Base-by-base conservation (phyloP, 2,329 filamentous ascomycete genomes). In the Fusarium burgessii region DNA sequence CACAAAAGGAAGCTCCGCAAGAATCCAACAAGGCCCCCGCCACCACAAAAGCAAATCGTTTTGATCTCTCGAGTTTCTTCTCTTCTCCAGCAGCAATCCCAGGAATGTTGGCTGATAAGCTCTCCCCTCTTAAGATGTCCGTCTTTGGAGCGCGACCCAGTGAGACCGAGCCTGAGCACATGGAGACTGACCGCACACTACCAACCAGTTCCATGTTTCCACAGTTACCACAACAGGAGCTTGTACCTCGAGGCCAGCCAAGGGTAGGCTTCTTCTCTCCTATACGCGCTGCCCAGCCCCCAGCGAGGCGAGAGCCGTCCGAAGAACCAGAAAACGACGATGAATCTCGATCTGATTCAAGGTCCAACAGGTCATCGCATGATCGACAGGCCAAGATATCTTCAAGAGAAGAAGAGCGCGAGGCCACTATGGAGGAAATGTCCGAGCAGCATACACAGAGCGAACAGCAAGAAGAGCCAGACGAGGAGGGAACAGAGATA, bases 41-140 rank as follows among this genome's bases (percentile, higher is more conserved):
- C 40, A 75, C 76, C 6, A 71, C 71, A 13, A 80, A 79, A 54
- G 68, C 77, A 10, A 80, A 74, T 40, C 79, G 79, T 25, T 84
- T 86, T 56, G 84, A 89, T 56, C 79, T 89, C 4, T 82, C 85
- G 9, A 81, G 82, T 11, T 90, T 89, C 76, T 90, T 90, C 74
- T 90, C 88, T 0, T 89, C 88, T 5, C 87, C 88, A 2, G 83
- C 84, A 7, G 74, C 78, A 3, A 77, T 84, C 41, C 80, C 81
- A 23, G 78, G 76, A 29, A 77, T 79, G 69, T 49, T 81, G 38
- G 78, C 74, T 4, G 73, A 77, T 9, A 80, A 80, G 56, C 60
- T 79, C 15, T 73, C 78, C n/a, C 74, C 77, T 18, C 58, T 59
- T 12, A 78, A 74, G 17, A 68, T 58, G 46, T 63, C 72, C 4